Evolutionary conservation across 768 basidiomycete genomes (phyloP).

Genomic region (Collybia sp.): DNA sequence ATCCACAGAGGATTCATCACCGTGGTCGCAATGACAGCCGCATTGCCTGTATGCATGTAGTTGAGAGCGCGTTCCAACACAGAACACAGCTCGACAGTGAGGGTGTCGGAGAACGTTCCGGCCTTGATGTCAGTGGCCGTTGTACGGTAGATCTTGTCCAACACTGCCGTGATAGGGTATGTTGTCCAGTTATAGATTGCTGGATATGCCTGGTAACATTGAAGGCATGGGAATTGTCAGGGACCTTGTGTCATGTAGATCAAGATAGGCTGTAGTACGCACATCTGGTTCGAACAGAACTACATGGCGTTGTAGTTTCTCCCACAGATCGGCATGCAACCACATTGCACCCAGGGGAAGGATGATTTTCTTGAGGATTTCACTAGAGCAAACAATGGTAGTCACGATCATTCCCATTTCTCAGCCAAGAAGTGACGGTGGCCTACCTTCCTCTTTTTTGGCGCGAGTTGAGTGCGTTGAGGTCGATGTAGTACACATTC

Average conservation of each 20-base stretch:
- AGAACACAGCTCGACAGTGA: background rate
- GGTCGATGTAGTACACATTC: background rate
- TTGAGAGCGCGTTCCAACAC: background rate
- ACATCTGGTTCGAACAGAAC: constrained; percentile 1
- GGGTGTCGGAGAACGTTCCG: background rate
- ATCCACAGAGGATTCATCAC: constrained; percentile 4
- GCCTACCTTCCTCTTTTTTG: no score
- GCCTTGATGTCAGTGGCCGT: background rate
- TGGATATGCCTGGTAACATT: background rate
- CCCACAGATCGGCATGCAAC: background rate
- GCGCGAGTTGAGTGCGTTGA: background rate
- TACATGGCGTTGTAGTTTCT: background rate
- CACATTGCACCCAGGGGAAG: background rate
- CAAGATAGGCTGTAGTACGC: background rate
- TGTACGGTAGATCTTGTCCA: background rate
- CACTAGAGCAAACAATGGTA: background rate
- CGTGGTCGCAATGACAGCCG: background rate
- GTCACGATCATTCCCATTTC: background rate
- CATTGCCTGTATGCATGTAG: constrained; percentile 1
- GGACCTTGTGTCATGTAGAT: no score
- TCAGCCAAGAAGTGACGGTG: no score
- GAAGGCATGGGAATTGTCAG: no score
- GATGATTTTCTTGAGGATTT: background rate
- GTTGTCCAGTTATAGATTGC: background rate
- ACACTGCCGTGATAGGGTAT: background rate